Conservation (phyloP, 2,329 filamentous ascomycete genomes). For the Colletotrichum australisinense region DNA sequence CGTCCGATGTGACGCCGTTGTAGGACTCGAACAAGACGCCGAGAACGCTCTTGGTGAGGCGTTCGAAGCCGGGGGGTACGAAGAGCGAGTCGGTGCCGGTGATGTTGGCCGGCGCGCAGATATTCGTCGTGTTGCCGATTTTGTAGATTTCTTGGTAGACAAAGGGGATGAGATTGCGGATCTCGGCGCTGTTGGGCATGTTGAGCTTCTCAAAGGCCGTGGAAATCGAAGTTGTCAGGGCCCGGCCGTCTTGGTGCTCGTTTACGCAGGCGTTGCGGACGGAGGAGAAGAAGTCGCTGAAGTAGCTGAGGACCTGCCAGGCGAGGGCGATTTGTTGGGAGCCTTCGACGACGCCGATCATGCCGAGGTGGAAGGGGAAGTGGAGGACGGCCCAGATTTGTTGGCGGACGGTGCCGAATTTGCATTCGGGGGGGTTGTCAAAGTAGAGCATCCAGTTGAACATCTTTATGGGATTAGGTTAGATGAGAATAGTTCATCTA, state of each 20-base stretch:
- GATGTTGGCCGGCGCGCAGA: conserved; percentile 9
- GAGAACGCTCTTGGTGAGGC: conserved; percentile 13
- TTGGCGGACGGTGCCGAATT: conserved; percentile 63
- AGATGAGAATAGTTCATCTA: too few species aligned
- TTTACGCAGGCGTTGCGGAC: conserved; percentile 14
- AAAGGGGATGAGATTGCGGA: not conserved
- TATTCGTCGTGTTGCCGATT: conserved; percentile 20
- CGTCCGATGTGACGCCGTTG: conserved; percentile 10
- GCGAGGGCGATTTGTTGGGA: conserved; percentile 54
- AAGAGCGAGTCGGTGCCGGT: conserved; percentile 1
- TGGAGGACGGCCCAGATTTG: conserved; percentile 63
- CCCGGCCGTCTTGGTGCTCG: conserved; percentile 19
- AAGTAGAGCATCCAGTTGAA: conserved; percentile 68
- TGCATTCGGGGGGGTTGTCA: conserved; percentile 62
- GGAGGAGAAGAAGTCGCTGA: conserved; percentile 12
- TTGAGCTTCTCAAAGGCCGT: conserved; percentile 14
- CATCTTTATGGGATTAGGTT: conserved; percentile 5
- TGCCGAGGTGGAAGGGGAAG: conserved; percentile 66
- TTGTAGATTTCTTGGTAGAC: conserved; percentile 25
- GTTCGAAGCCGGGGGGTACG: not conserved
- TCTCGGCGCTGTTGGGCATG: conserved; percentile 23
- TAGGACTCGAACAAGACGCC: conserved; percentile 22
- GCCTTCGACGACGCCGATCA: conserved; percentile 68
- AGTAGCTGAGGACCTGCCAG: conserved; percentile 27
- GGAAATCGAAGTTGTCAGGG: not conserved